Evolutionary conservation across 2,329 filamentous ascomycete genomes (phyloP).

Genomic region (Colletotrichum brevisporum): DNA sequence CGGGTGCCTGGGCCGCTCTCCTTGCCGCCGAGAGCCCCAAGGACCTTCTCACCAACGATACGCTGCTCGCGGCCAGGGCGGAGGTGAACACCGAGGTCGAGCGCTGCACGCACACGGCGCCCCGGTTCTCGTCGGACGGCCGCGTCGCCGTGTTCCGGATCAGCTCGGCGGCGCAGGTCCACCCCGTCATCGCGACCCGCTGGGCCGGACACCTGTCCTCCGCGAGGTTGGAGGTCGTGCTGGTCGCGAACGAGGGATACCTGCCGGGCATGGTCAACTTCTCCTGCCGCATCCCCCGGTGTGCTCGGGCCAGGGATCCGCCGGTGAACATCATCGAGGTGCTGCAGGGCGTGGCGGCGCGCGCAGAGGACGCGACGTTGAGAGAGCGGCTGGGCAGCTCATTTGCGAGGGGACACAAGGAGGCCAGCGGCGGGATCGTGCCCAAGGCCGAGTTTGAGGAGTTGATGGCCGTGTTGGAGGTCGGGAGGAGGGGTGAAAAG

Average conservation of each 20-base stretch:
- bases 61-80: conserved; percentile 66
- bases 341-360: conserved; percentile 65
- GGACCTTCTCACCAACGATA: conserved; percentile 63
- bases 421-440: conserved; percentile 76
- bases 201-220: conserved; percentile 75
- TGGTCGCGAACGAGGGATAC: conserved; percentile 78
- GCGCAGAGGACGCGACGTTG: conserved; percentile 54
- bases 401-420: conserved; percentile 77
- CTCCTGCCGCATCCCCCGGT: conserved; percentile 73
- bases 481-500: conserved; percentile 67
- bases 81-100: conserved; percentile 75
- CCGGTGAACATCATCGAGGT: conserved; percentile 75
- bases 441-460: conserved; percentile 74
- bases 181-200: conserved; percentile 76
- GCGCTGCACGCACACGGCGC: conserved; percentile 71
- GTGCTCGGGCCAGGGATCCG: conserved; percentile 65
- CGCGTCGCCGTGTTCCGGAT: conserved; percentile 76
- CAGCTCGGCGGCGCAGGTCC: conserved; percentile 71
- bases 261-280: conserved; percentile 75
- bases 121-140: conserved; percentile 74
- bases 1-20: conserved; percentile 72
- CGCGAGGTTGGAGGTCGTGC: conserved; percentile 71
- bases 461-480: conserved; percentile 69
- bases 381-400: conserved; percentile 69
- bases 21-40: conserved; percentile 63